A percentile compares a stretch with the other conserved stretches of the same genome.
Conservation (phyloP, 169 alveolate species). For the Plasmodium sp. region DNA sequence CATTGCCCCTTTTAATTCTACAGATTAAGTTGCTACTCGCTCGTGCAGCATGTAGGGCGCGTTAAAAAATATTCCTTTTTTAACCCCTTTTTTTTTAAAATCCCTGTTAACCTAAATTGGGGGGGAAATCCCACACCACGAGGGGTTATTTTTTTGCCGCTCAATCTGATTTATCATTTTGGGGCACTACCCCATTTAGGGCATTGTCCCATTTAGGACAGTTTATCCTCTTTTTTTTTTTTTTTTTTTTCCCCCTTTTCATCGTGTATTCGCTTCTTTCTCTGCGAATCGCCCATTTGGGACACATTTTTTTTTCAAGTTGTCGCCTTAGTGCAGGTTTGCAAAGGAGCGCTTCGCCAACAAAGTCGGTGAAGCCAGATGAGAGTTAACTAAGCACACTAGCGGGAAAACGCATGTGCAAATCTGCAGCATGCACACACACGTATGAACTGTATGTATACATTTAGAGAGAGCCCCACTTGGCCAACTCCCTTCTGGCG, state of each 20-base stretch:
- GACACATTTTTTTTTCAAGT: background rate
- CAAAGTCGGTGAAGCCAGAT: background rate
- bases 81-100: background rate
- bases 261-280: background rate
- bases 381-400: background rate
- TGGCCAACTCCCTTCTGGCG: background rate
- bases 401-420: background rate
- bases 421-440: background rate
- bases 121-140: background rate
- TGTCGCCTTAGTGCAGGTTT: background rate
- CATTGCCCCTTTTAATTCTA: constrained; percentile 3
- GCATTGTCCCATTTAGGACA: background rate
- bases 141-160: background rate
- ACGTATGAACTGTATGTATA: background rate
- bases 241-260: background rate
- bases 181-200: background rate
- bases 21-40: background rate
- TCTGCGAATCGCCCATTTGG: background rate
- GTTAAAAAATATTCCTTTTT: background rate
- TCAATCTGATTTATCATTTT: background rate
- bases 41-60: background rate
- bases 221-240: background rate
- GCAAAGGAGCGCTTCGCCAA: background rate
- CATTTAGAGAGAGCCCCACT: background rate
- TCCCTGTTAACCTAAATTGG: background rate